These are phyloP conservation scores for Prunus padus DNA, from an alignment of 306 rosid species.

Conservation along the genomic window DNA sequence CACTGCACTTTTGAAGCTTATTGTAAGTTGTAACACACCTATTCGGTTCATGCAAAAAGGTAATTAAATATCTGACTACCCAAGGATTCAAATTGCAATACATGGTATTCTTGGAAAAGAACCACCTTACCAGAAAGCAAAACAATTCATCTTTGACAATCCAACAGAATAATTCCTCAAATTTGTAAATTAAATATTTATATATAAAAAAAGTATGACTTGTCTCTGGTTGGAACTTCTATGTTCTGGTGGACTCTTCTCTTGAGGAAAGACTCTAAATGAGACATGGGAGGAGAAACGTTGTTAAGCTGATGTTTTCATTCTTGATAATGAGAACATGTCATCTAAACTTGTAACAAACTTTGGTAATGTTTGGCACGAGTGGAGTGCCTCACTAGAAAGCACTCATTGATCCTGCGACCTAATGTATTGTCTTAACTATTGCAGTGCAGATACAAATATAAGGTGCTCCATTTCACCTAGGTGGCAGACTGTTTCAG, in stretches of 20 bases:
- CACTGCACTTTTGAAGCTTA: background rate
- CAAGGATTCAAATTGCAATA: constrained; percentile 22
- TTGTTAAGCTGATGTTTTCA: background rate
- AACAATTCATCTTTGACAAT: background rate
- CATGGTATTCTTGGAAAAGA: background rate
- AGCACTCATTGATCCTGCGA: background rate
- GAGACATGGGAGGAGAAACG: background rate
- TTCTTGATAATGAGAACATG: background rate
- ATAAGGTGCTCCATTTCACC: background rate
- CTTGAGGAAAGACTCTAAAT: background rate
- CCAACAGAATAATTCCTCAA: constrained; percentile 7
- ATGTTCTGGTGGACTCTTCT: background rate
- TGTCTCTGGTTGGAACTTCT: background rate
- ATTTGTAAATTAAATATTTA: background rate
- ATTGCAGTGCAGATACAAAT: background rate
- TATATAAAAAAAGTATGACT: background rate
- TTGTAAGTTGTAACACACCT: background rate
- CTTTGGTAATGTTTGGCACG: background rate
- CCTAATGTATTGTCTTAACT: background rate
- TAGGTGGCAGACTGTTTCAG: background rate
- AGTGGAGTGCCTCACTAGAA: background rate
- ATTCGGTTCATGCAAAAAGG: background rate
- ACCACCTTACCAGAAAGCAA: background rate
- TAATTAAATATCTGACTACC: background rate
- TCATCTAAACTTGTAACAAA: background rate